Evolutionary conservation across 805 yeast species (phyloP), one percentile per base, ranked within the genome.

Genomic region (Spencermartinsiella europaea): DNA sequence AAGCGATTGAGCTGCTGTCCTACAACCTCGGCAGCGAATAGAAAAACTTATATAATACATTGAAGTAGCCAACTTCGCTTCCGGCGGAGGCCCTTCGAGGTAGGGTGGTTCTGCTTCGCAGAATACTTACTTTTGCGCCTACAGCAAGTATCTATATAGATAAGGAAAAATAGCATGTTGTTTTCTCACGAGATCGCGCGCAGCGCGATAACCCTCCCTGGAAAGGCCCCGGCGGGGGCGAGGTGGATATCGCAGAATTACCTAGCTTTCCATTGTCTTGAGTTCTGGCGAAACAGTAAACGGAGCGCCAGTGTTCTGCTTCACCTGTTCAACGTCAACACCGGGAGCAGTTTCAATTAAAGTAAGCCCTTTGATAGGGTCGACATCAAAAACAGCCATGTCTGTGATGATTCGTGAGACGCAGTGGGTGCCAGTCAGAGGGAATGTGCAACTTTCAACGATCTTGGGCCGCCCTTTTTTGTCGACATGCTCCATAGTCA

Each of bases 391-490:
- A 1, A 71, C 75, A 15, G 73, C 75, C 40, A 69, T 49, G 38
- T 70, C 75, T 14, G 75, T 71, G 48, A 71, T 71, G 39, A 71
- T 65, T 42, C 72, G 53, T 10, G 66, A 60, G 4, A 71, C 74
- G 62, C 75, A 71, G 34, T 57, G 51, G 5, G 60, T 58, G 16
- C 75, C 75, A 2, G 75, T 71, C 42, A 71, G 55, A 10, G 75
- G 75, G 63, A 70, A 71, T 22, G 46, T 45, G 55, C 74, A 71
- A 34, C 60, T 55, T 16, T 69, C 57, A 34, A 71, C 57, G 38
- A 71, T 70, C 62, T 71, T 71, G 12, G 74, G 63, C 19, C 66
- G 55, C n/a, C 74, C 73, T 54, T 71, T 69, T 54, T 63, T 67
- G 50, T 71, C 75, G 38, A 58, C 61, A 47, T 71, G 74, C 49